Percentiles rank a stretch among this genome's conserved stretches.
phyloP scores from a whole-genome alignment of 352 stramenopile genomes.

The Pythium brassicae region DNA sequence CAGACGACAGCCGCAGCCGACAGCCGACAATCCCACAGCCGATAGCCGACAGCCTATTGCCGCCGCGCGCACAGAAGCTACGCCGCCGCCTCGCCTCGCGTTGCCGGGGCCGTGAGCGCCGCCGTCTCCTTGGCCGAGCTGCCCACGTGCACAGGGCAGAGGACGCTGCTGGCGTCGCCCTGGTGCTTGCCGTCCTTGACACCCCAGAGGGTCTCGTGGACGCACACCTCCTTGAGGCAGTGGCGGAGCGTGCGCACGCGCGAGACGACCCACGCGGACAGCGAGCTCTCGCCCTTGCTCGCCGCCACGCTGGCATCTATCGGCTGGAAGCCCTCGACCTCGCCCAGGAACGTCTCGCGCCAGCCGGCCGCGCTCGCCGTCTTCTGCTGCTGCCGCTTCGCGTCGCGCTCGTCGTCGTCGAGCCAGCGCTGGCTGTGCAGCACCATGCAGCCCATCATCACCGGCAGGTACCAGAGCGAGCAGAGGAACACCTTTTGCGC shows the following conservation, averaged over 20 bases:
- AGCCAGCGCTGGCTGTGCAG: constrained; percentile 94
- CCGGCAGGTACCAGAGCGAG: constrained; percentile 98
- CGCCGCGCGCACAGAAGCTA: too few species aligned
- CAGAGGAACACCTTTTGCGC: constrained; percentile 96
- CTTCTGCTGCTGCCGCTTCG: constrained; percentile 56
- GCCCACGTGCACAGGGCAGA: constrained; percentile 76
- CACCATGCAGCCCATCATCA: constrained; percentile 97
- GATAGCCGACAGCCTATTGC: too few species aligned
- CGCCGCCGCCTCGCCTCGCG: constrained; percentile 14
- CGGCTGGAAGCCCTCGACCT: constrained; percentile 62
- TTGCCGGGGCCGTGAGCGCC: constrained; percentile 47
- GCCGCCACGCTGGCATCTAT: constrained; percentile 24
- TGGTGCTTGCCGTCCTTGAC: constrained; percentile 72
- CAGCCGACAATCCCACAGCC: too few species aligned
- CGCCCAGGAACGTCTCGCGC: constrained; percentile 69
- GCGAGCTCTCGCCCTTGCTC: constrained; percentile 37
- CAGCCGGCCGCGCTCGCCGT: constrained; percentile 46
- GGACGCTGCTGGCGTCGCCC: constrained; percentile 62
- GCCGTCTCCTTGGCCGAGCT: constrained; percentile 64
- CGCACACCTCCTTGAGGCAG: constrained; percentile 71
- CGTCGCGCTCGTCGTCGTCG: constrained; percentile 58
- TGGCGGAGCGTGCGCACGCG: constrained; percentile 64
- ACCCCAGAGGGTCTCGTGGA: constrained; percentile 83
- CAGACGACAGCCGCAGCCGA: too few species aligned
- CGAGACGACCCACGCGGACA: constrained; percentile 57